These are phyloP conservation scores for Berkeleyomyces rouxiae DNA, from an alignment of 2,329 filamentous ascomycete species.

Conservation along the genomic window DNA sequence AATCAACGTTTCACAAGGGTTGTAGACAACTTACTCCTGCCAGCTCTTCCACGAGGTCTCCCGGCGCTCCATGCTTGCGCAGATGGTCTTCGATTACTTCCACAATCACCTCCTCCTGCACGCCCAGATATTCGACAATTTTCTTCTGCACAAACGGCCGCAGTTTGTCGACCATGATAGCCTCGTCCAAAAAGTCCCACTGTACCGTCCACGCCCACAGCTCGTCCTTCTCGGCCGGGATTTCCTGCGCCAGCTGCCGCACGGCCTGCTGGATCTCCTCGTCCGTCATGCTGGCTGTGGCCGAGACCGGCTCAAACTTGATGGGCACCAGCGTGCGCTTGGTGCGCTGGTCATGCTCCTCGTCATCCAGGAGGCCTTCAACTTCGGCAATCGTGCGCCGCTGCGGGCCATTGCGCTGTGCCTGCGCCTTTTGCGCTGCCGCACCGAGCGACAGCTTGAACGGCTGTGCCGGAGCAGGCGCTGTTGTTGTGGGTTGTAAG, in stretches of 20 bases:
- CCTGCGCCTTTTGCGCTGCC: conserved; percentile 56
- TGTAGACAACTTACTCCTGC: conserved; percentile 47
- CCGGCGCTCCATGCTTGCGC: conserved; percentile 55
- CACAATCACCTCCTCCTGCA: conserved; percentile 90
- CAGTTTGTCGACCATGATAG: conserved; percentile 67
- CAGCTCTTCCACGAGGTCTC: conserved; percentile 67
- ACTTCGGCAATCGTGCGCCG: conserved; percentile 82
- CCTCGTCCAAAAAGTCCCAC: conserved; percentile 79
- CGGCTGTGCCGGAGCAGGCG: conserved; percentile 31
- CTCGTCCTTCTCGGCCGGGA: conserved; percentile 70
- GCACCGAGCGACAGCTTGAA: conserved; percentile 91
- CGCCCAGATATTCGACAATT: conserved; percentile 87
- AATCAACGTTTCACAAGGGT: background rate
- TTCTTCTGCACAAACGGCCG: conserved; percentile 96
- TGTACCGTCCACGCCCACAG: conserved; percentile 87
- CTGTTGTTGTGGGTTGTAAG: background rate
- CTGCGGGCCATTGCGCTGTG: conserved; percentile 36
- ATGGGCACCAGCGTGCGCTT: conserved; percentile 69
- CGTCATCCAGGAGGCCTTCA: conserved; percentile 85
- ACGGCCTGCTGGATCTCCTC: conserved; percentile 77
- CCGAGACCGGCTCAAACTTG: conserved; percentile 55
- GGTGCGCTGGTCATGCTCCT: conserved; percentile 59
- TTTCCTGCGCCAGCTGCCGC: conserved; percentile 69
- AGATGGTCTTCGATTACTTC: conserved; percentile 84
- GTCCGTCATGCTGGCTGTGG: conserved; percentile 51